Evolutionary conservation across 1,284 basidiomycete genomes (phyloP).

Genomic region (Schizophyllum amplum): DNA sequence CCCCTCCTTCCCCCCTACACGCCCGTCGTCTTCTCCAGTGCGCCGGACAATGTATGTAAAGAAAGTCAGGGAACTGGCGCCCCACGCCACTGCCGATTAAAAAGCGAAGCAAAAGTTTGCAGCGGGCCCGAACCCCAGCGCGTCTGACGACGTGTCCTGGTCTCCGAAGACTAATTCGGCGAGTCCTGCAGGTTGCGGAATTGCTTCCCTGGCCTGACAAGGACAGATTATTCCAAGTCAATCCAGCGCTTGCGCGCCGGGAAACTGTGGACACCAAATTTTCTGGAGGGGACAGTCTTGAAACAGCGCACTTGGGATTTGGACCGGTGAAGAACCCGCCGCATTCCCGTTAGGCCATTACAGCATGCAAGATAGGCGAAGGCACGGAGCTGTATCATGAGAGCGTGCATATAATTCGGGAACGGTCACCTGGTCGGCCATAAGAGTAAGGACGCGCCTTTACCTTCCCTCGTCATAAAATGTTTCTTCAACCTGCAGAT

Average conservation of each 20-base stretch:
- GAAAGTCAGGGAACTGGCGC: too few relatives aligned
- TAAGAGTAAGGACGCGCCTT: too few relatives aligned
- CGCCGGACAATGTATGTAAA: too few relatives aligned
- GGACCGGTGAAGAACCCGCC: slow-evolving; percentile 60
- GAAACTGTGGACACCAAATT: slow-evolving; percentile 74
- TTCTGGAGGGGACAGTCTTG: slow-evolving; percentile 86
- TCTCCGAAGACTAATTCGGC: slow-evolving; percentile 89
- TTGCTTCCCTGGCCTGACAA: slow-evolving; percentile 82
- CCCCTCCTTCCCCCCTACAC: too few relatives aligned
- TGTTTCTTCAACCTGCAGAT: too few relatives aligned
- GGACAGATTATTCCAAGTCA: slow-evolving; percentile 72
- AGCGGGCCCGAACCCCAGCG: slow-evolving; percentile 63
- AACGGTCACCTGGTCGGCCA: too few relatives aligned
- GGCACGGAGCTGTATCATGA: too few relatives aligned
- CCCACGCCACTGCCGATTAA: too few relatives aligned
- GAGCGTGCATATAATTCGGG: too few relatives aligned
- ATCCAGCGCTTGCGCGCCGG: slow-evolving; percentile 52
- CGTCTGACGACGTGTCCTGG: slow-evolving; percentile 75
- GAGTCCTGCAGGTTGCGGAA: slow-evolving; percentile 76
- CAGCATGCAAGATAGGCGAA: slow-evolving; percentile 31
- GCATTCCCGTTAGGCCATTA: slow-evolving; percentile 77
- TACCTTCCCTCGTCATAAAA: too few relatives aligned
- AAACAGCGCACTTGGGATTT: slow-evolving; percentile 72
- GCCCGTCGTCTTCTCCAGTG: too few relatives aligned
- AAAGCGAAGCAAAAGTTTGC: slow-evolving; percentile 57